Evolutionary conservation across 768 basidiomycete species (phyloP).

Genomic region (Lactarius evosmus): DNA sequence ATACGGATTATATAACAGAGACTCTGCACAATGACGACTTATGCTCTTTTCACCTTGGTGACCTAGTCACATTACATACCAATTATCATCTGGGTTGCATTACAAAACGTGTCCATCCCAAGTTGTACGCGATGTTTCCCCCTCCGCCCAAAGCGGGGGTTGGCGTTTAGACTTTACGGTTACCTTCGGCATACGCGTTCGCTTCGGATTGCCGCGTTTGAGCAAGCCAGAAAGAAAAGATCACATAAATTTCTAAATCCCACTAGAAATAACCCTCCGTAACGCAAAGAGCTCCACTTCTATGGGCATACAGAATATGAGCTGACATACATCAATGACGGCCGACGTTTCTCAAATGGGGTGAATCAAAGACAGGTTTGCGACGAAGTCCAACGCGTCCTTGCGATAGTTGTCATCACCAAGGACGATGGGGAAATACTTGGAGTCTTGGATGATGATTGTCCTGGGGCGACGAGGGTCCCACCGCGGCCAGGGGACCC

Average conservation of each 20-base stretch:
- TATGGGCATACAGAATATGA: too few relatives aligned
- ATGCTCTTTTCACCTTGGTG: not conserved
- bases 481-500: slow-evolving; percentile 31
- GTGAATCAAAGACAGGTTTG: slow-evolving; percentile 24
- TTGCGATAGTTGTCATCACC: slow-evolving; percentile 27
- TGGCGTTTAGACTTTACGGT: not conserved
- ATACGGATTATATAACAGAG: not conserved
- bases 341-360: slow-evolving; percentile 20
- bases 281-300: too few relatives aligned
- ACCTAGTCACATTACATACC: not conserved
- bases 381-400: slow-evolving; percentile 23
- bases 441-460: slow-evolving; percentile 27
- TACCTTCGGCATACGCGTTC: not conserved
- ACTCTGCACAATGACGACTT: not conserved
- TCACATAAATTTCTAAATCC: too few relatives aligned
- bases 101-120: not conserved
- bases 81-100: not conserved
- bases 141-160: not conserved
- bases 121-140: not conserved
- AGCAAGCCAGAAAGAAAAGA: not conserved
- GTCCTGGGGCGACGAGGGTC: slow-evolving; percentile 19
- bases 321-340: too few relatives aligned
- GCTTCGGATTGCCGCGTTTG: not conserved
- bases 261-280: not conserved
- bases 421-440: slow-evolving; percentile 15